These are phyloP conservation scores for Geosmithia flava DNA, from an alignment of 2,329 filamentous ascomycete species.

Conservation along the genomic window DNA sequence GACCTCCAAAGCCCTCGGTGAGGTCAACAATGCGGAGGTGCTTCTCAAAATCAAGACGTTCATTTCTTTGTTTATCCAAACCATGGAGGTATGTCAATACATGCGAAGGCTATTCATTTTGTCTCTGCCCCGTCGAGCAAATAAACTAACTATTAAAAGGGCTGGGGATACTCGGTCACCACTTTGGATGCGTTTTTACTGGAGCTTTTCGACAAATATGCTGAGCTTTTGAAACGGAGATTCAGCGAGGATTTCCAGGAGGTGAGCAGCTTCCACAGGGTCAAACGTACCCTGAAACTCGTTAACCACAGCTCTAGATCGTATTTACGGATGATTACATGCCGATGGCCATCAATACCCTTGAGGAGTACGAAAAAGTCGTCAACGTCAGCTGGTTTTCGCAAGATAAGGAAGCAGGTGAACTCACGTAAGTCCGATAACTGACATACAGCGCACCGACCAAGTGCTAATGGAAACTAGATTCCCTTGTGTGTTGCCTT, in stretches of 20 bases:
- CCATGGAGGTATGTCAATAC: slow-evolving; percentile 64
- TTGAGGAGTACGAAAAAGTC: slow-evolving; percentile 90
- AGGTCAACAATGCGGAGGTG: slow-evolving; percentile 78
- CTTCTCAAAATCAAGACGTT: slow-evolving; percentile 92
- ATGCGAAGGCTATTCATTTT: background rate
- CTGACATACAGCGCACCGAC: background rate
- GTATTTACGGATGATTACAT: slow-evolving; percentile 96
- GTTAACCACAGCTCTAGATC: slow-evolving; percentile 29
- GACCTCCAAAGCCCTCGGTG: slow-evolving; percentile 65
- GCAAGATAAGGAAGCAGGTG: slow-evolving; percentile 64
- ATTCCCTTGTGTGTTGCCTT: slow-evolving; percentile 90
- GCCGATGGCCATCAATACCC: slow-evolving; percentile 92
- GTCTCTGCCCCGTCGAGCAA: slow-evolving; percentile 33
- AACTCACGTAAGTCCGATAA: slow-evolving; percentile 50
- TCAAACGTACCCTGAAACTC: background rate
- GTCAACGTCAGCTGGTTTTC: slow-evolving; percentile 94
- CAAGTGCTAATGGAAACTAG: slow-evolving; percentile 25
- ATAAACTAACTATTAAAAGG: slow-evolving; percentile 59
- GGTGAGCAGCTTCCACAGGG: slow-evolving; percentile 25
- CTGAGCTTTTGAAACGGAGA: slow-evolving; percentile 74
- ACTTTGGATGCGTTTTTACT: slow-evolving; percentile 75
- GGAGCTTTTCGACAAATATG: slow-evolving; percentile 88
- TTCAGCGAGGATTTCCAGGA: slow-evolving; percentile 97
- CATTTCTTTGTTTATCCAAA: slow-evolving; percentile 90
- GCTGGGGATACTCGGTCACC: slow-evolving; percentile 79